These are phyloP conservation scores for Ogataea polymorpha DNA, from an alignment of 805 yeast species.

Conservation along the genomic window DNA sequence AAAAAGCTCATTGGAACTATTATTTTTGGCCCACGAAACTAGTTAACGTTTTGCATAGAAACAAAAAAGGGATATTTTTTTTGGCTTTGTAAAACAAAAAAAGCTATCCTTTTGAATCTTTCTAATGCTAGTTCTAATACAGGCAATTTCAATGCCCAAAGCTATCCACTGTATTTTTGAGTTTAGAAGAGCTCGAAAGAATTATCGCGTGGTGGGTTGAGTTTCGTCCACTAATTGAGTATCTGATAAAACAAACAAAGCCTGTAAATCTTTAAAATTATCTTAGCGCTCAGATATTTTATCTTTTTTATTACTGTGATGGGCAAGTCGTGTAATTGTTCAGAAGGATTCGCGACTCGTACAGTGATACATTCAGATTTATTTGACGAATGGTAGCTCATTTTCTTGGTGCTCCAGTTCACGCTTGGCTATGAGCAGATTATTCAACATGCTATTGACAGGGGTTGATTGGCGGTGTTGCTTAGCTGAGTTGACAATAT, in stretches of 20 bases:
- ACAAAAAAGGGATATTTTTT: not conserved
- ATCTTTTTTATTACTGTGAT: not conserved
- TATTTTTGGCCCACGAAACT: too few species aligned
- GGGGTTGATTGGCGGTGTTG: not conserved
- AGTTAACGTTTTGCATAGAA: not conserved
- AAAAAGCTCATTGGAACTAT: slow-evolving; percentile 15
- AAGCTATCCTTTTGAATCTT: not conserved
- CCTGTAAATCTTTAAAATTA: slow-evolving; percentile 3
- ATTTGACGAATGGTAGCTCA: slow-evolving; percentile 2
- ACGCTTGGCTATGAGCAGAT: not conserved
- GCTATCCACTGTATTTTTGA: not conserved
- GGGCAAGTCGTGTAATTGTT: slow-evolving; percentile 7
- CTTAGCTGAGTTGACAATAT: slow-evolving; percentile 8
- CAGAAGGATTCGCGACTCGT: slow-evolving; percentile 1
- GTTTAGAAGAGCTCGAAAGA: not conserved
- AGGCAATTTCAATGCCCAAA: too few species aligned
- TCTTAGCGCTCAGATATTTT: slow-evolving; percentile 5
- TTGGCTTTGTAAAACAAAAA: not conserved
- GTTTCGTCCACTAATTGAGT: not conserved
- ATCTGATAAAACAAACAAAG: not conserved
- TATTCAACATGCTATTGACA: not conserved
- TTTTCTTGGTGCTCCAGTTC: not conserved
- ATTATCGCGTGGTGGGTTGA: too few species aligned
- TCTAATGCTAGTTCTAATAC: not conserved
- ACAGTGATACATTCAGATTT: not conserved